Base-by-base conservation (phyloP, 805 yeast genomes). In the Zygoascus ofunaensis region DNA sequence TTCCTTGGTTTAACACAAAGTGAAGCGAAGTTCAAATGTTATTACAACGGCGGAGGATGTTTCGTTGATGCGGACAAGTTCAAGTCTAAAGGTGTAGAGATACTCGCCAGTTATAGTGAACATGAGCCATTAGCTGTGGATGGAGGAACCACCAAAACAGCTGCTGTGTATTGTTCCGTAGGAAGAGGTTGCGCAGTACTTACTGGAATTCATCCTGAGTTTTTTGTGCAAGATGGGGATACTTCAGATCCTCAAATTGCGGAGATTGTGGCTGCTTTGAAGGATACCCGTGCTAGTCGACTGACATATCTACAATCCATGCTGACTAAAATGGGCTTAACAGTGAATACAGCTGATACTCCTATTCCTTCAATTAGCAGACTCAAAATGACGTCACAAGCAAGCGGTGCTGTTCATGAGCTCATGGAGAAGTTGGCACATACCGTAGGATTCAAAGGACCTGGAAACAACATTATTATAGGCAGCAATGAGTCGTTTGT, bases 141-240 rank as follows among this genome's bases (percentile, higher is more conserved):
- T 2, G 62, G 62, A 4, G 56, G 59, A 3, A 40, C 2, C 26
- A 58, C 58, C 37, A 57, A 65, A 3, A 95, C 95, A 0, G 95
- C 97, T 0, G 83, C 77, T 0, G 75, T 92, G 3, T 63, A 72
- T 46, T 76, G 86, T 53, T 66, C 68, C 7, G 75, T 77, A 2
- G 96, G 94, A 1, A 66, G 73, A 33, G 98, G 98, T 2, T 66
- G 65, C 32, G 95, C 80, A 0, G 62, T 92, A 7, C 69, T 92
- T 10, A 71, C 82, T 12, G 97, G 97, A 0, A 74, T 86, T 0
- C 98, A 92, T 62, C 95, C 96, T 0, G 99, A 92, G 62, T 87
- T 80, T 57, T 59, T 62, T 14, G 65, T 73, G 14, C 54, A 79
- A 50, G 28, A 39, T 15, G 46, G 26, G 1, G 41, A 43, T 3